These are phyloP conservation scores for Thymus quinquecostatus DNA, from an alignment of 257 asterid species.

Conservation along the genomic window DNA sequence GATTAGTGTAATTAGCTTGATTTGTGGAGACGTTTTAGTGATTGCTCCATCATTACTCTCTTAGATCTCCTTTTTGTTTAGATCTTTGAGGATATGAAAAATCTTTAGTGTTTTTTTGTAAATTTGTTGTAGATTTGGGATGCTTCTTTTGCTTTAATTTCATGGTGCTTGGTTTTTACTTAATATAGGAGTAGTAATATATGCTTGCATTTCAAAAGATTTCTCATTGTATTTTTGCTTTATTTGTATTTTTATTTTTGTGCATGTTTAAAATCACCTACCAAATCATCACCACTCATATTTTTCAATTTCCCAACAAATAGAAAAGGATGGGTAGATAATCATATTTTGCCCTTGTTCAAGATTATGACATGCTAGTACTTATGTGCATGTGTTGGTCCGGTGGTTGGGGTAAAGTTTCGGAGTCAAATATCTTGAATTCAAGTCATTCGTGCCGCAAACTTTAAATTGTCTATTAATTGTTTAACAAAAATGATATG, in stretches of 20 bases:
- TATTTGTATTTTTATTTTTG: no score
- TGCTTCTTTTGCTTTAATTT: slow-evolving; percentile 11
- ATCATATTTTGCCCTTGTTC: not conserved
- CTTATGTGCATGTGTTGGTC: no score
- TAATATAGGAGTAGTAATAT: no score
- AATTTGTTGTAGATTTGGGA: not conserved
- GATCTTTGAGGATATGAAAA: slow-evolving; percentile 38
- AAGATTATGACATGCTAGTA: no score
- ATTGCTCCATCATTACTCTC: slow-evolving; percentile 42
- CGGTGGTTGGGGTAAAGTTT: no score
- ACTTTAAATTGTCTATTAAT: no score
- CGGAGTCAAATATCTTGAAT: no score
- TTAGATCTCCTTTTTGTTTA: slow-evolving; percentile 41
- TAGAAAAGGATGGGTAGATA: not conserved
- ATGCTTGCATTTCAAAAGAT: slow-evolving; percentile 1
- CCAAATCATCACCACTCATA: not conserved
- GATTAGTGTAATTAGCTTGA: no score
- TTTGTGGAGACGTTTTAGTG: slow-evolving; percentile 48
- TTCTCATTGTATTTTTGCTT: slow-evolving; percentile 1
- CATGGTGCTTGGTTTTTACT: not conserved
- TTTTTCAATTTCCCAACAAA: slow-evolving; percentile 2
- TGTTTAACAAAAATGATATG: no score
- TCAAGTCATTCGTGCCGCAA: no score
- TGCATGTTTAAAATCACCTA: no score
- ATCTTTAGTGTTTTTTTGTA: slow-evolving; percentile 23